A percentile compares a stretch with the other conserved stretches of the same genome.
Conservation (phyloP, 768 basidiomycete species). For the Coprinellus micaceus region DNA sequence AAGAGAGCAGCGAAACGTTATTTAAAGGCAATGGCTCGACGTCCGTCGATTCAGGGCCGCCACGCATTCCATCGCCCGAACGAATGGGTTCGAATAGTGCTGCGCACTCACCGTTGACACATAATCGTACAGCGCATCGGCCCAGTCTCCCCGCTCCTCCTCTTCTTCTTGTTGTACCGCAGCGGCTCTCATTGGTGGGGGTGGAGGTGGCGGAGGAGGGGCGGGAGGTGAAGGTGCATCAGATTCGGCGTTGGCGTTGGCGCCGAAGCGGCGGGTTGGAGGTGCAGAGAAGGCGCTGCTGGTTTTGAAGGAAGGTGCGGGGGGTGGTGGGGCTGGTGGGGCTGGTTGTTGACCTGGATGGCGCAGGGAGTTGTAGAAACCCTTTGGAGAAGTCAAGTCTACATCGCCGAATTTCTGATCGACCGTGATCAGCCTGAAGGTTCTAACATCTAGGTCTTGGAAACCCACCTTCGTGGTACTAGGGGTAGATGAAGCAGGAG, state of each 20-base stretch:
- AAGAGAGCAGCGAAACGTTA: too few species aligned
- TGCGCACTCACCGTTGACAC: slow-evolving; percentile 46
- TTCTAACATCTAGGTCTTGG: not conserved
- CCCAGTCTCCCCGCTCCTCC: slow-evolving; percentile 63
- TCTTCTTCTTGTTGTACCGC: slow-evolving; percentile 31
- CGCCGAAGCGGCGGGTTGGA: slow-evolving; percentile 33
- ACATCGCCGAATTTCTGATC: slow-evolving; percentile 58
- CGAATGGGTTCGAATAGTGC: not conserved
- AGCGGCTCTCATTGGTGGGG: slow-evolving; percentile 23
- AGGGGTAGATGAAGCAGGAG: slow-evolving; percentile 14
- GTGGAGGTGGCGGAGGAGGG: slow-evolving; percentile 28
- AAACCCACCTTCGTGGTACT: slow-evolving; percentile 10
- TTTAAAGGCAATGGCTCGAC: too few species aligned
- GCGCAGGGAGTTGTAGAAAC: slow-evolving; percentile 45
- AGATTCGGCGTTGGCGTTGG: slow-evolving; percentile 21
- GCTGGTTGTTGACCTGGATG: slow-evolving; percentile 29
- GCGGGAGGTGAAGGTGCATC: slow-evolving; percentile 22
- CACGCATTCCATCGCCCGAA: not conserved
- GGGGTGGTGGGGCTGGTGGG: slow-evolving; percentile 31
- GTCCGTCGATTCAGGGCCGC: too few species aligned
- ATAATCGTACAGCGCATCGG: slow-evolving; percentile 75
- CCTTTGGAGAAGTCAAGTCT: slow-evolving; percentile 48
- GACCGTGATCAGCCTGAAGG: not conserved
- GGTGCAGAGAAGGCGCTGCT: slow-evolving; percentile 49
- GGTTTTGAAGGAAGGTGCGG: slow-evolving; percentile 25